Evolutionary conservation across 345 rosid species (phyloP), one percentile per base, ranked within the genome.

Genomic region (Corchorus capsularis): DNA sequence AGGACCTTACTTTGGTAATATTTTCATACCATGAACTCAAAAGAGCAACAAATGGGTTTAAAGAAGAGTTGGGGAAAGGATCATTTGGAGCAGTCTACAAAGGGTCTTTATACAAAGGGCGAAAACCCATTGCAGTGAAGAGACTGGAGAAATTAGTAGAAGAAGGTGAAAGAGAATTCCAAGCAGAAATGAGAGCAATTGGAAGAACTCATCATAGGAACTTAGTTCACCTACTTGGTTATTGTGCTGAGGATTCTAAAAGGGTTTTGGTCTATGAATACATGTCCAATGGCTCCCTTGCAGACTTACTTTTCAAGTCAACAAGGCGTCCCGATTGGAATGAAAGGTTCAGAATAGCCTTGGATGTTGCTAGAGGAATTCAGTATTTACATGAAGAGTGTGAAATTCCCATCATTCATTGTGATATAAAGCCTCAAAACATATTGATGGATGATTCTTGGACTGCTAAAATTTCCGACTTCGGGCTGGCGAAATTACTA

Each of bases 381-480:
- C 75, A 80, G 17, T 86, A 86, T 20, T 80, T 84, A 27, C 90
- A 87, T 37, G 86, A 87, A 27, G 90, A 84, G 35, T 87, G 90
- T 11, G 82, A 78, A 69, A 79, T 75, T 1, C 83, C 83, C 79
- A 87, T 87, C 60, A 65, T 86, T 37, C 89, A 86, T 19, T 86
- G 87, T 11, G 87, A 86, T 54, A 81, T 84, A 74, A 86, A 86
- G 79, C 89, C 89, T 0, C 87, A 86, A 41, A 84, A 86, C 52
- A 82, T 86, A 46, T 79, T 86, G 27, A 79, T 87, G 20, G 90
- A 84, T 39, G 82, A 71, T 37, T 52, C 53, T 7, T 87, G 75
- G 74, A 69, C 60, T 17, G 90, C 88, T 54, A 82, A 79, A 72
- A 83, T 87, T 37, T 84, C 68, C 0, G 76, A 73, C 41, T 73